Base-by-base conservation (phyloP, 768 basidiomycete genomes). In the Gelatoporia subvermispora region DNA sequence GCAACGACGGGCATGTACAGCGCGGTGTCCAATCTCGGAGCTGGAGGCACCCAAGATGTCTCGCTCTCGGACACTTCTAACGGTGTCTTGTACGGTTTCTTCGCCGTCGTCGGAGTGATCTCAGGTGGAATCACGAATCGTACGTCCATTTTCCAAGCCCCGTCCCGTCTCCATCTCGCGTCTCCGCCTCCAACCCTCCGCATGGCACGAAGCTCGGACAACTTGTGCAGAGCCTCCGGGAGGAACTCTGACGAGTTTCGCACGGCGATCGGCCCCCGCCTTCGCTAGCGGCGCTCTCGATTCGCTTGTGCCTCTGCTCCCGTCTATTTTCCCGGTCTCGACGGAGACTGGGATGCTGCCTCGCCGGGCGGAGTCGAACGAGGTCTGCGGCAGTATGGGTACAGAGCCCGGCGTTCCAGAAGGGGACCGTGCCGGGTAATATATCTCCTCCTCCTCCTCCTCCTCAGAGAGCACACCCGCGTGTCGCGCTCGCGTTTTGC, bases 101-200 rank as follows among this genome's bases (percentile, higher is more conserved):
- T 75, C 52, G 68, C 73, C 16, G 41, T 76, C 47, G 67, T 65
- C 11, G 73, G 73, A 52, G 58, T 74, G 37, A 58, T 74, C 48
- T 61, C 63, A 34, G 73, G 72, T 18, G 64, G 65, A 20, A 65
- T 72, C 57, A 65, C 58, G 58, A 67, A 67, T 41, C 39, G 64
- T 65, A 38, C 46, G 64, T 58, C 44, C 10, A 10, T 47, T 9
- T 21, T 31, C 43, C 28, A n/a, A n/a, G n/a, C n/a, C n/a, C n/a
- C n/a, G n/a, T 21, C 21, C 23, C 20, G 18, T 45, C 41, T 22
- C 24, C 24, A 8, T 11, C 20, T 28, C 3, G 21, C 3, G 7
- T 9, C 5, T n/a, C 5, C 41, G 18, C 15, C n/a, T 7, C 34
- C 22, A 17, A 39, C 18, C 18, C 4, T 35, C 25, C 24, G 20